Conservation (phyloP, 345 rosid genomes). For the Rhizophora mangle region DNA sequence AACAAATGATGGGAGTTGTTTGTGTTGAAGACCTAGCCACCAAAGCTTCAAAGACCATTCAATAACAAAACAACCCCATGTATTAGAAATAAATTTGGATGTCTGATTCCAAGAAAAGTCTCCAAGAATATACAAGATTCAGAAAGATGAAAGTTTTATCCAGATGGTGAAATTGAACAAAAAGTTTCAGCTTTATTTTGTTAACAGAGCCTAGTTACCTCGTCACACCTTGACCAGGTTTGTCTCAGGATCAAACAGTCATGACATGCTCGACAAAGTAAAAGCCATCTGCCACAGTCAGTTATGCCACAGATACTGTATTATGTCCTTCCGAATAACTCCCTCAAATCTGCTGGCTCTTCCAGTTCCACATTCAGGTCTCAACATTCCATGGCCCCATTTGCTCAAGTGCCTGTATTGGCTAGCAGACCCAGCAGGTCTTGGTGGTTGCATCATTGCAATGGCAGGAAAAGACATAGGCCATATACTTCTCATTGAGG, state of each 20-base stretch:
- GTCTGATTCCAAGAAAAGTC: background rate
- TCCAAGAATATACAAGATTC: background rate
- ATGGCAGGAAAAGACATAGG: slow-evolving; percentile 55
- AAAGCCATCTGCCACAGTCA: slow-evolving; percentile 17
- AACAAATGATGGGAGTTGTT: no score
- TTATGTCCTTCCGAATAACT: slow-evolving; percentile 64
- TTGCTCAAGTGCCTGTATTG: slow-evolving; percentile 54
- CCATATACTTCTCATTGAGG: slow-evolving; percentile 42
- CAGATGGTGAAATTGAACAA: background rate
- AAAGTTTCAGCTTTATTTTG: background rate
- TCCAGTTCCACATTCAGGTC: slow-evolving; percentile 18
- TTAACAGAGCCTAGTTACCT: background rate
- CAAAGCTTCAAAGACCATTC: no score
- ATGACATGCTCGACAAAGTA: background rate
- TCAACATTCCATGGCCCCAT: slow-evolving; percentile 21
- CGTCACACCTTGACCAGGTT: background rate
- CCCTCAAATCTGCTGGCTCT: slow-evolving; percentile 34
- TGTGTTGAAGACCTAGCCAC: no score
- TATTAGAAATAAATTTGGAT: no score
- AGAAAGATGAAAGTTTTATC: background rate
- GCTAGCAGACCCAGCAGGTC: slow-evolving; percentile 44
- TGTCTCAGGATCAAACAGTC: no score
- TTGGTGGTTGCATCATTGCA: slow-evolving; percentile 54
- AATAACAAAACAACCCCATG: no score
- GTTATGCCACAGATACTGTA: slow-evolving; percentile 57